Evolutionary conservation across 352 stramenopile genomes (phyloP).

Genomic region (Phytophthora litchii): DNA sequence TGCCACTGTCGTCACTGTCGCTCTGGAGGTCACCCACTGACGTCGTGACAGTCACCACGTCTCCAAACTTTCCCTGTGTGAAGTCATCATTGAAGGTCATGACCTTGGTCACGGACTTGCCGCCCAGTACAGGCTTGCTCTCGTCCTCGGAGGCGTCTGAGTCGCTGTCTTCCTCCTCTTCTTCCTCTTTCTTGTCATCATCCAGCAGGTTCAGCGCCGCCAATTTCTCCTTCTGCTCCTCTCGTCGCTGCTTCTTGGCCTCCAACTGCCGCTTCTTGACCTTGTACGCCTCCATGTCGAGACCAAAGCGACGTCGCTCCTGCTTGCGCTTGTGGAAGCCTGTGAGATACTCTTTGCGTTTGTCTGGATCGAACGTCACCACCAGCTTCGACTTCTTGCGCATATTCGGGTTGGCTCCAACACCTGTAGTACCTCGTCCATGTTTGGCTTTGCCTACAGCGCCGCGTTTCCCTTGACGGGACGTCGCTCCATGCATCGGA

Average conservation of each 20-base stretch:
- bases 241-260: conserved; percentile 80
- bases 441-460: conserved; percentile 30
- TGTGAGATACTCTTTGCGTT: conserved; percentile 87
- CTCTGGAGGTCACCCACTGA: conserved; percentile 79
- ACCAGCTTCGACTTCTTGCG: conserved; percentile 90
- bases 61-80: conserved; percentile 86
- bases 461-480: conserved; percentile 39
- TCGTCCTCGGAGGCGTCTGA: conserved; percentile 41
- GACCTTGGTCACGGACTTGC: conserved; percentile 62
- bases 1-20: conserved; percentile 78
- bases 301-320: conserved; percentile 81
- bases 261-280: conserved; percentile 85
- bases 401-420: conserved; percentile 42
- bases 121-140: conserved; percentile 24
- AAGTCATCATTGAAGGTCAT: conserved; percentile 83
- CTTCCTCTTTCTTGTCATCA: conserved; percentile 46
- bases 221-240: conserved; percentile 81
- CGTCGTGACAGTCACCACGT: conserved; percentile 88
- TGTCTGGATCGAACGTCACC: conserved; percentile 86
- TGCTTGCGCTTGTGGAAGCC: conserved; percentile 90
- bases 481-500: conserved; percentile 24
- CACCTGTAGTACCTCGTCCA: conserved; percentile 26
- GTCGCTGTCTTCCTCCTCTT: conserved; percentile 39
- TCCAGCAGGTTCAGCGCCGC: conserved; percentile 60
- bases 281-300: conserved; percentile 91